Base-by-base conservation (phyloP, 805 yeast genomes). In the Starmerella floricola region DNA sequence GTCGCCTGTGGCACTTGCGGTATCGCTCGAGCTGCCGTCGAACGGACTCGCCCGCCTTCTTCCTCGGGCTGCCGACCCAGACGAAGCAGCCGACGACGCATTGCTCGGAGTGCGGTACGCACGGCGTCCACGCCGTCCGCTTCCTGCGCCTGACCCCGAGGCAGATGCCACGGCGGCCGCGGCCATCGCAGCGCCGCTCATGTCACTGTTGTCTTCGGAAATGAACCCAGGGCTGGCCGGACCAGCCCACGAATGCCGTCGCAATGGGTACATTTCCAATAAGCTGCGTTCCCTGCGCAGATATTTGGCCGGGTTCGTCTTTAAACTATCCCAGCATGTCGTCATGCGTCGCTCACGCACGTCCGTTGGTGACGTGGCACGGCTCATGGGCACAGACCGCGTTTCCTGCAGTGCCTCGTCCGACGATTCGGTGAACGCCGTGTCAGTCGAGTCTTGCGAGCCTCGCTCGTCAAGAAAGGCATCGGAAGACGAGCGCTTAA, bases 231-330 rank as follows among this genome's bases (percentile, higher is more conserved):
- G 5, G 23, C 28, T 29, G 24, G 34, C 31, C 24, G 46, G 41
- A 10, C 48, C 50, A 29, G 61, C 54, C 61, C 61, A 58, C 11
- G 61, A 52, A 26, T 58, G 59, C 2, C 59, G 51, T 41, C 57
- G 51, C 28, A 51, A 27, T 6, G 62, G 59, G 36, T 59, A 59
- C 42, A 59, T 37, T 15, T 50, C 55, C 23, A 59, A 50, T 34
- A 50, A 45, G 8, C 49, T 48, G 33, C 57, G 58, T 42, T 59
- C 62, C 34, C 54, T 55, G 34, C 45, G 47, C 48, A 49, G 53
- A 38, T 55, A 57, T 37, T 50, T 48, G 19, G 48, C 57, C 5
- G 63, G 63, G 37, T 56, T 53, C 17, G 52, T 33, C 46, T 50
- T 41, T 28, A 57, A 38, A 8, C 52, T 40, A 28, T 53, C 45